Conservation (phyloP, 495 filamentous ascomycete species). For the Penicillium herquei region DNA sequence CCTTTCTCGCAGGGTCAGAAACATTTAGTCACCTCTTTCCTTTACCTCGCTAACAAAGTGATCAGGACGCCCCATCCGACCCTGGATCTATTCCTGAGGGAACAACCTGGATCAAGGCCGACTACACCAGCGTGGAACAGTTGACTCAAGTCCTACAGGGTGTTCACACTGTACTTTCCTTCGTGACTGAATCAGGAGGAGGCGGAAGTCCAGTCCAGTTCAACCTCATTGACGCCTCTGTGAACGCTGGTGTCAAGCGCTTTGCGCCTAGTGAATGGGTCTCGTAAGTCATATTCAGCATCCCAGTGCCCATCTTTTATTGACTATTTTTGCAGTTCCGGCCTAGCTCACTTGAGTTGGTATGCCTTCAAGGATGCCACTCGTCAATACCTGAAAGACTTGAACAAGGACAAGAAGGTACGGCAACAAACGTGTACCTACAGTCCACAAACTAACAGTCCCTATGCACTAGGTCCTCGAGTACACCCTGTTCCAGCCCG, state of each 20-base stretch:
- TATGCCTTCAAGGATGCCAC: conserved; percentile 48
- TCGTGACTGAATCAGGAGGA: conserved; percentile 30
- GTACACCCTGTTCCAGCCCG: conserved; percentile 58
- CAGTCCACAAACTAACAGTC: no score
- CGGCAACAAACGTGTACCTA: neutral
- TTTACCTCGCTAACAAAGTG: neutral
- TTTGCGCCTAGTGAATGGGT: conserved; percentile 46
- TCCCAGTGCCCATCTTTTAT: neutral
- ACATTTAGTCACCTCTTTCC: neutral
- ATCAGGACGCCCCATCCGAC: conserved; percentile 7
- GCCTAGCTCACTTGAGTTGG: conserved; percentile 35
- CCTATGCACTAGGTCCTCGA: conserved; percentile 46
- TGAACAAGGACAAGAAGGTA: conserved; percentile 52
- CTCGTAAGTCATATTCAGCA: conserved; percentile 6
- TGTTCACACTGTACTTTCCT: conserved; percentile 55
- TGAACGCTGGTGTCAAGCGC: conserved; percentile 59
- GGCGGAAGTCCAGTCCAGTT: conserved; percentile 42
- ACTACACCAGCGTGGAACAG: conserved; percentile 41
- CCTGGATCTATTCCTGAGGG: conserved; percentile 5
- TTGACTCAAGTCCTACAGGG: conserved; percentile 43
- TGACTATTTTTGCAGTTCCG: conserved; percentile 12
- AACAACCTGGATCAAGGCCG: conserved; percentile 36
- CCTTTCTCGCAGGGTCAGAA: conserved; percentile 42
- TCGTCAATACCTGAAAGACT: conserved; percentile 46
- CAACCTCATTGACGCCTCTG: conserved; percentile 58